A percentile compares a stretch with the other conserved stretches of the same genome.
Evolutionary conservation across 805 yeast species (phyloP).

Genomic region (Diddensiella santjacobensis): DNA sequence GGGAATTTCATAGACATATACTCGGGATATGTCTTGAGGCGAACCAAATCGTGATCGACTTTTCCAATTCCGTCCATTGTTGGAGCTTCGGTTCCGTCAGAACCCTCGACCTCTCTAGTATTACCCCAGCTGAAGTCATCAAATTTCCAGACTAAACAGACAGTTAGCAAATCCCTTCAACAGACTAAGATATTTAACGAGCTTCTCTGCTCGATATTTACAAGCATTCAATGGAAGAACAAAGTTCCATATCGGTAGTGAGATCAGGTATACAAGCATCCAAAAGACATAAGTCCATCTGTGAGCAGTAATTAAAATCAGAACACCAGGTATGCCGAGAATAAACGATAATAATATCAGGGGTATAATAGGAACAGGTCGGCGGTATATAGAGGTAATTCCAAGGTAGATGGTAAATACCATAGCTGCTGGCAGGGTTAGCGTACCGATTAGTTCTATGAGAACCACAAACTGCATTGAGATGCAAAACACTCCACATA

Average conservation of each 20-base stretch:
- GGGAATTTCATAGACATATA: slow-evolving; percentile 2
- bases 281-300: slow-evolving; percentile 68
- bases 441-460: slow-evolving; percentile 80
- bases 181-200: background rate
- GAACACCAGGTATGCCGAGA: slow-evolving; percentile 79
- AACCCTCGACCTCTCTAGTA: slow-evolving; percentile 67
- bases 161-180: background rate
- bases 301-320: slow-evolving; percentile 74
- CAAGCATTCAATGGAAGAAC: slow-evolving; percentile 80
- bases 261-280: slow-evolving; percentile 71
- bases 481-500: slow-evolving; percentile 92
- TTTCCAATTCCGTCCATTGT: slow-evolving; percentile 26
- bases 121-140: slow-evolving; percentile 98
- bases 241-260: slow-evolving; percentile 93
- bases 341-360: slow-evolving; percentile 71
- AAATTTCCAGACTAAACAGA: slow-evolving; percentile 63
- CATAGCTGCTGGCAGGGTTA: slow-evolving; percentile 86
- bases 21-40: slow-evolving; percentile 8
- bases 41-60: slow-evolving; percentile 2
- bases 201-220: slow-evolving; percentile 17
- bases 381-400: slow-evolving; percentile 61
- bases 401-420: slow-evolving; percentile 78
- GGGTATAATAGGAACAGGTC: slow-evolving; percentile 75
- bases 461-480: slow-evolving; percentile 91
- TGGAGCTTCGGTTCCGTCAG: slow-evolving; percentile 35